phyloP scores from a whole-genome alignment of 805 yeast species.

The Cephaloascus albidus region DNA sequence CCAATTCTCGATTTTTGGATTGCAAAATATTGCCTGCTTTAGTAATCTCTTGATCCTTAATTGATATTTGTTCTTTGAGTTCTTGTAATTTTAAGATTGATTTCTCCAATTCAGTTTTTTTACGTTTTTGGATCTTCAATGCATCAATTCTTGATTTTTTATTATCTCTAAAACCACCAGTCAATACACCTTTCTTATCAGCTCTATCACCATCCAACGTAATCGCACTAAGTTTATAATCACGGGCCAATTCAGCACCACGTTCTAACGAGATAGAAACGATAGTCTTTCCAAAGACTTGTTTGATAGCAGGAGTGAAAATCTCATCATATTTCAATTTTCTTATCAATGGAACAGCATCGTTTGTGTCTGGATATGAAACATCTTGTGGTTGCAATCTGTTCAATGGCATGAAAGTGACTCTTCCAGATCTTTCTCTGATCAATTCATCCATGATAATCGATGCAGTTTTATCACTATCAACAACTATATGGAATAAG shows the following conservation, averaged over 20 bases:
- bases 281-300: constrained; percentile 73
- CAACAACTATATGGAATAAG: constrained; percentile 83
- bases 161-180: constrained; percentile 81
- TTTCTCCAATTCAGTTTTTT: constrained; percentile 37
- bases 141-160: constrained; percentile 63
- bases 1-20: constrained; percentile 26
- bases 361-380: constrained; percentile 52
- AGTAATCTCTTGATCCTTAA: constrained; percentile 44
- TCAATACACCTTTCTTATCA: constrained; percentile 72
- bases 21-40: constrained; percentile 34
- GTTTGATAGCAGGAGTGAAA: constrained; percentile 60
- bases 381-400: constrained; percentile 37
- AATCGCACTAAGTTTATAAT: constrained; percentile 59
- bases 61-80: constrained; percentile 25
- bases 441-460: constrained; percentile 67
- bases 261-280: constrained; percentile 62
- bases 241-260: constrained; percentile 60
- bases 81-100: constrained; percentile 27
- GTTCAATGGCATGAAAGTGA: constrained; percentile 86
- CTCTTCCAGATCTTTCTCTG: constrained; percentile 68
- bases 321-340: constrained; percentile 55
- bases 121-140: constrained; percentile 44
- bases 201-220: constrained; percentile 91
- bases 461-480: constrained; percentile 76
- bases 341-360: constrained; percentile 68